A percentile compares a stretch with the other conserved stretches of the same genome.
Evolutionary conservation across 2,329 filamentous ascomycete genomes (phyloP).

Genomic region (Colletotrichum paranaense): DNA sequence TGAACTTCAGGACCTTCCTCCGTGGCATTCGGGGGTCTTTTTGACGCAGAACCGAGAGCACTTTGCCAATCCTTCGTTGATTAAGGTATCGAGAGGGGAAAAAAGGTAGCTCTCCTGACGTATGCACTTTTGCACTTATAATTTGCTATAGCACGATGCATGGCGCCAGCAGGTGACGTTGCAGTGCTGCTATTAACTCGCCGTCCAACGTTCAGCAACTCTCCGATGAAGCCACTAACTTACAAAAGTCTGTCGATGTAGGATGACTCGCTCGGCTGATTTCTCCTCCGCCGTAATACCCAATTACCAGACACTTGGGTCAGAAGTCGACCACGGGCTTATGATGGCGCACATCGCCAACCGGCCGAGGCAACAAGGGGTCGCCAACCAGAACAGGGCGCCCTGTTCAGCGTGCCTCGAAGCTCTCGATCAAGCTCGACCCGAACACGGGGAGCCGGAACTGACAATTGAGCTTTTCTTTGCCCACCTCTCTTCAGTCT

Average conservation of each 20-base stretch:
- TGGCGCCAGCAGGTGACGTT: background rate
- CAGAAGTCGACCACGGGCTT: background rate
- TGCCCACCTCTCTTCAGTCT: slow-evolving; percentile 1
- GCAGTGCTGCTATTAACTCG: background rate
- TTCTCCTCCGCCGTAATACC: background rate
- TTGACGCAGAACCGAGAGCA: background rate
- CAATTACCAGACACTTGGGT: slow-evolving; percentile 4
- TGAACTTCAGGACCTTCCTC: slow-evolving; percentile 6
- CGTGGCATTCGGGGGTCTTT: background rate
- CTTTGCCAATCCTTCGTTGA: background rate
- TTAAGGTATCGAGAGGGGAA: background rate
- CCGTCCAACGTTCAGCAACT: background rate
- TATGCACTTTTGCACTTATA: background rate
- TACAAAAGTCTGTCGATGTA: slow-evolving; percentile 9
- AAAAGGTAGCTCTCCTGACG: background rate
- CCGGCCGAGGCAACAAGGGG: slow-evolving; percentile 17
- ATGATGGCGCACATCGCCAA: background rate
- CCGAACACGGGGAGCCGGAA: slow-evolving; percentile 28
- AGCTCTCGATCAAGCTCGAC: slow-evolving; percentile 17
- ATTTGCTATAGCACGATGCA: background rate
- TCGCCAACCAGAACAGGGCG: background rate
- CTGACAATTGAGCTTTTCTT: slow-evolving; percentile 5
- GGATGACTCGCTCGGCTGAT: background rate
- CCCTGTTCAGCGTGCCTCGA: slow-evolving; percentile 7
- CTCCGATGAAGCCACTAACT: background rate